phyloP scores from a whole-genome alignment of 2,329 filamentous ascomycete species.

The Dactylella cylindrospora region DNA sequence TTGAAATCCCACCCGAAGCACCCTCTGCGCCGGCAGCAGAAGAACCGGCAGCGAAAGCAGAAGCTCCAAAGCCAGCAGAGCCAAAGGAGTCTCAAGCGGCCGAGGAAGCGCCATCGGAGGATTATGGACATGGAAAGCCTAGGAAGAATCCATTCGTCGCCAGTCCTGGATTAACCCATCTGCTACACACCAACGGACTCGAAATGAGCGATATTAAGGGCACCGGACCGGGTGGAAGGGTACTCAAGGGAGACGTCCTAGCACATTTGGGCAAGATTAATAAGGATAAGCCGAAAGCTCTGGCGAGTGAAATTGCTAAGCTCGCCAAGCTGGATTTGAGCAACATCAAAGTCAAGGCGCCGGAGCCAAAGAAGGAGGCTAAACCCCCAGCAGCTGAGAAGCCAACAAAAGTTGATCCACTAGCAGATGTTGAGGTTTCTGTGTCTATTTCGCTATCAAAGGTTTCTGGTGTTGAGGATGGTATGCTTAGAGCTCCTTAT shows the following conservation, averaged over 20 bases:
- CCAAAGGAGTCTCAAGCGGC: neutral
- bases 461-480: slow-evolving; percentile 60
- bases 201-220: slow-evolving; percentile 78
- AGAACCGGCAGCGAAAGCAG: slow-evolving; percentile 21
- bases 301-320: slow-evolving; percentile 71
- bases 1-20: slow-evolving; percentile 68
- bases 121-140: neutral
- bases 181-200: slow-evolving; percentile 77
- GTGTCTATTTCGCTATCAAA: slow-evolving; percentile 63
- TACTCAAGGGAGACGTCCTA: slow-evolving; percentile 93
- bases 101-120: neutral
- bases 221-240: slow-evolving; percentile 80
- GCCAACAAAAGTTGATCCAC: slow-evolving; percentile 49
- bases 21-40: slow-evolving; percentile 52
- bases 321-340: slow-evolving; percentile 85
- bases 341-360: slow-evolving; percentile 79
- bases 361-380: slow-evolving; percentile 52
- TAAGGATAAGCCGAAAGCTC: slow-evolving; percentile 67
- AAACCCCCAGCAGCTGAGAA: slow-evolving; percentile 56
- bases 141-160: slow-evolving; percentile 68
- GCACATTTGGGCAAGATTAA: slow-evolving; percentile 81
- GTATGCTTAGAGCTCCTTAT: too few relatives aligned
- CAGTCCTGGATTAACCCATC: slow-evolving; percentile 56
- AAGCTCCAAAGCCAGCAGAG: neutral
- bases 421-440: slow-evolving; percentile 44